Conservation (phyloP, 306 rosid genomes). For the Fragaria iinumae region DNA sequence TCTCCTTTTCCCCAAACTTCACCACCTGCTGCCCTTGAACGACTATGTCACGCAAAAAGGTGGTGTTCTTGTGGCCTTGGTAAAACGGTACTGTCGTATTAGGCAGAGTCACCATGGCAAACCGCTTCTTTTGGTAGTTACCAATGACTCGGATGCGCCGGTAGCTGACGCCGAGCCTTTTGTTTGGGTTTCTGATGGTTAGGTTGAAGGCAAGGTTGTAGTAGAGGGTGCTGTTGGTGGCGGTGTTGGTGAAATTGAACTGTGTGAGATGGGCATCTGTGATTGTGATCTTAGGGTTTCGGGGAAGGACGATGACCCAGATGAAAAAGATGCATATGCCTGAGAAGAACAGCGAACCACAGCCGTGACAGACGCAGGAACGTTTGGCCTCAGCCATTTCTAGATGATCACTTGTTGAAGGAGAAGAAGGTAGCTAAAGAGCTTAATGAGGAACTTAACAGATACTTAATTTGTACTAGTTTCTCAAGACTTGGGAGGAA, state of each 20-base stretch:
- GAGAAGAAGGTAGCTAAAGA: not conserved
- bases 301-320: slow-evolving; percentile 4
- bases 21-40: slow-evolving; percentile 19
- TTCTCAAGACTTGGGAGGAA: not conserved
- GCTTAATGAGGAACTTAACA: not conserved
- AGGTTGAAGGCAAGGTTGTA: slow-evolving; percentile 9
- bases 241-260: not conserved
- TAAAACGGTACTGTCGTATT: slow-evolving; percentile 28
- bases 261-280: not conserved
- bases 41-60: not conserved
- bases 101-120: slow-evolving; percentile 7
- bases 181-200: slow-evolving; percentile 52
- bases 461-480: too few relatives aligned
- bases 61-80: slow-evolving; percentile 48
- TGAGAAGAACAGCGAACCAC: not conserved
- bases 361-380: not conserved
- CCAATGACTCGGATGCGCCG: slow-evolving; percentile 41
- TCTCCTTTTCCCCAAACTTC: not conserved
- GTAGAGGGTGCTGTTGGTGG: slow-evolving; percentile 13
- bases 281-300: not conserved
- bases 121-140: slow-evolving; percentile 29
- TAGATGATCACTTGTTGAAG: not conserved
- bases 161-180: slow-evolving; percentile 41
- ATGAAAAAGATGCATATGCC: not conserved
- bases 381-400: not conserved